phyloP scores from a whole-genome alignment of 2,329 filamentous ascomycete genomes.

The Trichoderma sp. region DNA sequence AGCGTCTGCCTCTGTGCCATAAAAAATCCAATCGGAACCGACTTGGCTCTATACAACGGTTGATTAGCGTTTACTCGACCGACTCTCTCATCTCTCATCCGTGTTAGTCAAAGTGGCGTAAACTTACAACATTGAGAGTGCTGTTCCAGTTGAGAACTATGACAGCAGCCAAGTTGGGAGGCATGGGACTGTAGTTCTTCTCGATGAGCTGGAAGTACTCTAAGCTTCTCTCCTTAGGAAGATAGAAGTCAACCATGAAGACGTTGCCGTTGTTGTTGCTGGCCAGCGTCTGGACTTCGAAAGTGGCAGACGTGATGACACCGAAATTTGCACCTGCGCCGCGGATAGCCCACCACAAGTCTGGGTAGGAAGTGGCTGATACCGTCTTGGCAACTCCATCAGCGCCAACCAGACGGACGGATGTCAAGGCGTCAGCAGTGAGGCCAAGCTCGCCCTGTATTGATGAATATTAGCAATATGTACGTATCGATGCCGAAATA shows the following conservation, averaged over 20 bases:
- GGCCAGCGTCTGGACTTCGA: conserved; percentile 1
- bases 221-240: neutral
- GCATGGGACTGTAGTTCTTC: neutral
- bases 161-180: conserved; percentile 1
- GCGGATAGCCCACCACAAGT: conserved; percentile 15
- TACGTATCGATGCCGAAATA: neutral
- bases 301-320: conserved; percentile 14
- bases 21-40: neutral
- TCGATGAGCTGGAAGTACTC: conserved; percentile 11
- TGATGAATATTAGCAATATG: neutral
- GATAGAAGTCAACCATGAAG: conserved; percentile 8
- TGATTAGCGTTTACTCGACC: neutral
- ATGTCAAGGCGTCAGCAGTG: neutral
- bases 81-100: neutral
- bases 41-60: neutral
- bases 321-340: conserved; percentile 14
- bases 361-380: conserved; percentile 2
- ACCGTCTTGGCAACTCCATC: neutral
- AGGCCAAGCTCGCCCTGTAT: neutral
- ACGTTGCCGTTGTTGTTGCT: neutral
- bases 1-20: conserved; percentile 2
- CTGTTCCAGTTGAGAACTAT: neutral
- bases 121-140: conserved; percentile 3
- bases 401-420: conserved; percentile 6
- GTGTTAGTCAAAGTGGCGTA: too few species aligned